phyloP scores from a whole-genome alignment of 2,329 filamentous ascomycete species.

The Drechslerella stenobrocha region DNA sequence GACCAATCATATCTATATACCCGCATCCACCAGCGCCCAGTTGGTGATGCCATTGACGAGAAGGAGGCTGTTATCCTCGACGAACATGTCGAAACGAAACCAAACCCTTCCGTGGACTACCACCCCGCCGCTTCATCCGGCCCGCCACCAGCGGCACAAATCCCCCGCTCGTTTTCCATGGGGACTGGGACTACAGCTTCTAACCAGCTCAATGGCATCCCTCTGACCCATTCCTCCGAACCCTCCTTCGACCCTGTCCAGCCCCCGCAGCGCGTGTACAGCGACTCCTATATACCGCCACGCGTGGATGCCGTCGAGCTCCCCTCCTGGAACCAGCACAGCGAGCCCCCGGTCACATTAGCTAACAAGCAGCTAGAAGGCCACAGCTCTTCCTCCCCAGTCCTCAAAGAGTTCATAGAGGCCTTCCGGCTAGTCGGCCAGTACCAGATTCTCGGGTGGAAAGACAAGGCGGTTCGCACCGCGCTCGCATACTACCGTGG shows the following conservation, averaged over 20 bases:
- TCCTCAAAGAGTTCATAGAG: conserved; percentile 30
- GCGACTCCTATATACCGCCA: conserved; percentile 21
- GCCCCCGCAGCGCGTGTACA: neutral
- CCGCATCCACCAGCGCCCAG: conserved; percentile 9
- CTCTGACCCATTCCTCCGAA: conserved; percentile 26
- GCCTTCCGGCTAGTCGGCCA: conserved; percentile 34
- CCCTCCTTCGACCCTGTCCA: neutral
- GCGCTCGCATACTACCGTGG: conserved; percentile 32
- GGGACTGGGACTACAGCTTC: conserved; percentile 8
- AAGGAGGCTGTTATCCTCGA: conserved; percentile 31
- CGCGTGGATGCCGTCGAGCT: conserved; percentile 22
- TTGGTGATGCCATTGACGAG: conserved; percentile 17
- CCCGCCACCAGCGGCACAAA: conserved; percentile 10
- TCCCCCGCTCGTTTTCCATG: conserved; percentile 29
- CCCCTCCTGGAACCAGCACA: neutral
- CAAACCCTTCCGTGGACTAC: neutral
- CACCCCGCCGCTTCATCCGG: conserved; percentile 13
- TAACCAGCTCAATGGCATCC: conserved; percentile 6
- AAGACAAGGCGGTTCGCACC: conserved; percentile 32
- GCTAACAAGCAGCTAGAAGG: neutral
- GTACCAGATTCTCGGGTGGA: conserved; percentile 38
- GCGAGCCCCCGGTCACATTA: neutral
- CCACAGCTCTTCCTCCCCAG: neutral
- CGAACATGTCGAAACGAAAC: neutral
- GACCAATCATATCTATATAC: conserved; percentile 15